A percentile compares a stretch with the other conserved stretches of the same genome.
phyloP scores from a whole-genome alignment of 768 basidiomycete genomes.

The Exidia glandulosa region DNA sequence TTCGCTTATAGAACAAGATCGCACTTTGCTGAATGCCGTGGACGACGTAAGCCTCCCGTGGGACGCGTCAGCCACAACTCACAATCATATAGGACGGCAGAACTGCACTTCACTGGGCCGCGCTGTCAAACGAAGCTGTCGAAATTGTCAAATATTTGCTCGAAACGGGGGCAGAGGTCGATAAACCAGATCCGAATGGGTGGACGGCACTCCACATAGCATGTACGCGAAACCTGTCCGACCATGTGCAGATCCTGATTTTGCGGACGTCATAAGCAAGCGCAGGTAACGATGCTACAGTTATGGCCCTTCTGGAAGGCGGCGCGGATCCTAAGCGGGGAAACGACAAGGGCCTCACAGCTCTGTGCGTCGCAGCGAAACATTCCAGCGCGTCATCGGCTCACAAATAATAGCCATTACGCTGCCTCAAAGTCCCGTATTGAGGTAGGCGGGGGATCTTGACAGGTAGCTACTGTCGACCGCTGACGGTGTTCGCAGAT shows the following conservation, averaged over 20 bases:
- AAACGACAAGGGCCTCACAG: constrained; percentile 75
- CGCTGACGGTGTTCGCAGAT: constrained; percentile 42
- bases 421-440: constrained; percentile 86
- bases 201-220: constrained; percentile 80
- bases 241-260: constrained; percentile 7
- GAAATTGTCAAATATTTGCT: constrained; percentile 60
- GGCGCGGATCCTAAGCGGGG: constrained; percentile 70
- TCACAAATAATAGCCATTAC: constrained; percentile 55
- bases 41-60: constrained; percentile 40
- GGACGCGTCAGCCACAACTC: not conserved
- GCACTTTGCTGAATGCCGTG: constrained; percentile 44
- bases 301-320: constrained; percentile 66
- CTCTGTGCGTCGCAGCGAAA: constrained; percentile 46
- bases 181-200: constrained; percentile 51
- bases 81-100: constrained; percentile 48
- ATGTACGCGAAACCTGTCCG: constrained; percentile 29
- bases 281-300: constrained; percentile 66
- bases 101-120: constrained; percentile 80
- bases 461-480: not conserved
- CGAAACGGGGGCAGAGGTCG: constrained; percentile 58
- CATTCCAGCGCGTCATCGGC: not conserved
- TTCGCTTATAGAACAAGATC: constrained; percentile 50
- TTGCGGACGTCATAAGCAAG: constrained; percentile 39
- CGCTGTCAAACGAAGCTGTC: constrained; percentile 50
- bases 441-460: constrained; percentile 37